Evolutionary conservation across 106 monocot genomes (phyloP).

Genomic region (Narthecium ossifragum): DNA sequence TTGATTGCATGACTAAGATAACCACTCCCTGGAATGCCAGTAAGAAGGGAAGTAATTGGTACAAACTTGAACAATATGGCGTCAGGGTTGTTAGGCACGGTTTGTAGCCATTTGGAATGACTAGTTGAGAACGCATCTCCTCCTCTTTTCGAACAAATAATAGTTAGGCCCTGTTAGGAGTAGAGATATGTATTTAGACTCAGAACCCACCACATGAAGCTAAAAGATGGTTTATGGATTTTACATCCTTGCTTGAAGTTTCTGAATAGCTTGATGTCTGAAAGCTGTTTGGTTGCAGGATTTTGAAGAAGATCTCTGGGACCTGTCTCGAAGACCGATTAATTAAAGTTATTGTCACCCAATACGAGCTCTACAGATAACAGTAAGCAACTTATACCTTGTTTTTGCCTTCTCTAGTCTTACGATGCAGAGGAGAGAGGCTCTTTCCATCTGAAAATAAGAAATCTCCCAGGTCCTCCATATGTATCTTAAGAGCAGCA

Average conservation of each 20-base stretch:
- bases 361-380: neutral
- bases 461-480: constrained; percentile 85
- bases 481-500: constrained; percentile 68
- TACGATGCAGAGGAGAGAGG: constrained; percentile 58
- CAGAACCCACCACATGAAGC: too few species aligned
- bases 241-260: constrained; percentile 88
- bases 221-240: neutral
- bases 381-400: too few species aligned
- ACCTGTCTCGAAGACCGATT: constrained; percentile 26
- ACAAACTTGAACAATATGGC: constrained; percentile 87
- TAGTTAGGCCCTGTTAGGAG: constrained; percentile 63
- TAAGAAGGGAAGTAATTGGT: constrained; percentile 91
- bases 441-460: constrained; percentile 79
- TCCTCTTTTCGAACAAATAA: constrained; percentile 86
- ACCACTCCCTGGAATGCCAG: constrained; percentile 83
- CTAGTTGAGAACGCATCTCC: constrained; percentile 48
- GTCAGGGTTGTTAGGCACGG: constrained; percentile 68
- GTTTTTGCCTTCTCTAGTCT: constrained; percentile 57
- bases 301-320: constrained; percentile 72
- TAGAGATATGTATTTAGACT: too few species aligned
- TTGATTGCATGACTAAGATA: constrained; percentile 99
- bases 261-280: constrained; percentile 60
- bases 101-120: constrained; percentile 82
- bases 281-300: constrained; percentile 69
- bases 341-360: neutral